Base-by-base conservation (phyloP, 2,329 filamentous ascomycete genomes). In the Phialemoniopsis sp. region DNA sequence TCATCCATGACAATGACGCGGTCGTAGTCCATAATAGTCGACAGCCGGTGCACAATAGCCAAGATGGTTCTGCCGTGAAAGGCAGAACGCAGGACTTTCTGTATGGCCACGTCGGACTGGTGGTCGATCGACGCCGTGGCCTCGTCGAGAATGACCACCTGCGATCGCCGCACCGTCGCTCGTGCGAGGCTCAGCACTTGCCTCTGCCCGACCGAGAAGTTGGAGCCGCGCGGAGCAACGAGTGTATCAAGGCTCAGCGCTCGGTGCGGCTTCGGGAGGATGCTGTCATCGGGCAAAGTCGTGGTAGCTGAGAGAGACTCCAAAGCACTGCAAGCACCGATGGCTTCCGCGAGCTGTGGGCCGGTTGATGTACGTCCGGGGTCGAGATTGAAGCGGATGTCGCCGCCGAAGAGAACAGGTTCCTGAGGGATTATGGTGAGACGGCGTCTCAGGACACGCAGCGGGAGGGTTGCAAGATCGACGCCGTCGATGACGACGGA, bases 311-410 rank as follows among this genome's bases (percentile, higher is more conserved):
- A n/a, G n/a, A 75, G 73, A 16, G 67, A 73, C 3, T 72, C 73
- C 35, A 82, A 70, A 13, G 81, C 70, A 49, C 76, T 72, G 47
- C 83, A 84, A 33, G 80, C 75, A 21, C 75, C 68, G 5, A 88
- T 65, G 0, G 80, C 82, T 43, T 72, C 74, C 21, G 72, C 66
- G 1, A 87, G 67, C 29, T 72, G 67, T 2, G 61, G 60, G 37
- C 76, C 71, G 1, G 71, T 64, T 19, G 81, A 66, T 28, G 73
- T 66, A 28, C 73, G 68, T 30, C 81, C 79, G 0, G 84, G 78
- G 54, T 88, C 83, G 13, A 88, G 69, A 50, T 87, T 77, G 13
- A 68, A 70, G 34, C 61, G 58, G 10, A 77, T 66, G 10, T 46
- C 51, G 31, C 55, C 54, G 41, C 46, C 50, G 43, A 61, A 56